Conservation (phyloP, 2,329 filamentous ascomycete genomes). For the Coniella lustricola region DNA sequence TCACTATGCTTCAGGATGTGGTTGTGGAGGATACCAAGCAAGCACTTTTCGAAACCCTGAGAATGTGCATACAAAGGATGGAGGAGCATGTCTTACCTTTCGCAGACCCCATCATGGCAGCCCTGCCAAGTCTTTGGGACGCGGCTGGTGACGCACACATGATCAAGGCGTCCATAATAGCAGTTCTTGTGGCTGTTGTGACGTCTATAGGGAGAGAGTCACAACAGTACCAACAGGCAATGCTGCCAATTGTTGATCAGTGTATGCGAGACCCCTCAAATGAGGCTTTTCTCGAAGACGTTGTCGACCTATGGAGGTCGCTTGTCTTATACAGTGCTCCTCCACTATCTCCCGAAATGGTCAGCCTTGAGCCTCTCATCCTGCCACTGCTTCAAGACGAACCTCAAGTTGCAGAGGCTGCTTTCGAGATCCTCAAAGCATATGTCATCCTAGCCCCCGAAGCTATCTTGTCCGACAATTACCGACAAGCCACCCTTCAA, state of each 20-base stretch:
- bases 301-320: constrained; percentile 82
- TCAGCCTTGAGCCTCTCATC: constrained; percentile 54
- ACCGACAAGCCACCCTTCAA: constrained; percentile 42
- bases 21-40: constrained; percentile 84
- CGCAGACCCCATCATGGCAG: constrained; percentile 73
- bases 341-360: constrained; percentile 54
- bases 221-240: constrained; percentile 67
- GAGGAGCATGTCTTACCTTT: constrained; percentile 63
- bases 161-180: constrained; percentile 88
- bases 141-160: constrained; percentile 73
- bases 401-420: constrained; percentile 54
- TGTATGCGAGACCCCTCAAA: constrained; percentile 26
- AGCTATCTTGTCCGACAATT: constrained; percentile 53
- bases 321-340: constrained; percentile 61
- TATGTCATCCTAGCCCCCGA: constrained; percentile 65
- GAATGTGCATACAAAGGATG: constrained; percentile 72
- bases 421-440: constrained; percentile 58
- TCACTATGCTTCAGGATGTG: constrained; percentile 71
- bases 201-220: constrained; percentile 75
- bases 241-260: constrained; percentile 65
- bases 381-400: constrained; percentile 62
- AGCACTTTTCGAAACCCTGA: constrained; percentile 79
- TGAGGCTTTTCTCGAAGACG: constrained; percentile 83
- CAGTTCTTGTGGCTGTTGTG: constrained; percentile 78
- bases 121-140: constrained; percentile 79